Evolutionary conservation across 306 rosid species (phyloP).

Genomic region (Cucurbita argyrosperma): DNA sequence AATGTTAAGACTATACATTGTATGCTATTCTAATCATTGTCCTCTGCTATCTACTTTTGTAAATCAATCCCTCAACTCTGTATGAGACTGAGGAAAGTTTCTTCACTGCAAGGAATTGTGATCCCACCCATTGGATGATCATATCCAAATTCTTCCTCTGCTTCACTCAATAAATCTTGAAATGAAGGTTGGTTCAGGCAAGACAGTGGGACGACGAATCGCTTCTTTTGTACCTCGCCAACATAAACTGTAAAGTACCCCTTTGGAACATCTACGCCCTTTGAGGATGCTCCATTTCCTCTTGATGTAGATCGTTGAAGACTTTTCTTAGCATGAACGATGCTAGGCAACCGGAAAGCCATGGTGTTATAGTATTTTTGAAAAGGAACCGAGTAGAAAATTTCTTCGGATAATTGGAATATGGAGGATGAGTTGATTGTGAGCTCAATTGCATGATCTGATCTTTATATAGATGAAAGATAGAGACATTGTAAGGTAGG

Average conservation of each 20-base stretch:
- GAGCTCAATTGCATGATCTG: not conserved
- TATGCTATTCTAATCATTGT: not conserved
- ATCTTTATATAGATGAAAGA: not conserved
- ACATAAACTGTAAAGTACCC: conserved; percentile 23
- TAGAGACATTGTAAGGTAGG: no score
- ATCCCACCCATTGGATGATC: conserved; percentile 20
- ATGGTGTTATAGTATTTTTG: no score
- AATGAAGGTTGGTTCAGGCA: conserved; percentile 20
- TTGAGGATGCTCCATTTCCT: conserved; percentile 1
- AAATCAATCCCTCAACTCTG: not conserved
- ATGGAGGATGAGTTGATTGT: not conserved
- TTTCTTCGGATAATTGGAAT: not conserved
- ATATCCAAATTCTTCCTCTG: conserved; percentile 18
- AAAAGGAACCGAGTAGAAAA: no score
- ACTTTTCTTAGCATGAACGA: not conserved
- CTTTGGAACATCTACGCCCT: conserved; percentile 1
- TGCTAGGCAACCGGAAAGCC: conserved; percentile 6
- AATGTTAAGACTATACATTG: not conserved
- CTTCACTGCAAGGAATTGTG: conserved; percentile 13
- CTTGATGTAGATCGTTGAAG: conserved; percentile 10
- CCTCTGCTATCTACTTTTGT: not conserved
- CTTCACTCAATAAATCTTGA: conserved; percentile 5
- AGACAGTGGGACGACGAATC: conserved; percentile 10
- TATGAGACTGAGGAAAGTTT: not conserved
- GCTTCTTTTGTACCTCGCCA: conserved; percentile 22